Conservation (phyloP, 176 grass and related monocot species). For the Thalia dealbata region DNA sequence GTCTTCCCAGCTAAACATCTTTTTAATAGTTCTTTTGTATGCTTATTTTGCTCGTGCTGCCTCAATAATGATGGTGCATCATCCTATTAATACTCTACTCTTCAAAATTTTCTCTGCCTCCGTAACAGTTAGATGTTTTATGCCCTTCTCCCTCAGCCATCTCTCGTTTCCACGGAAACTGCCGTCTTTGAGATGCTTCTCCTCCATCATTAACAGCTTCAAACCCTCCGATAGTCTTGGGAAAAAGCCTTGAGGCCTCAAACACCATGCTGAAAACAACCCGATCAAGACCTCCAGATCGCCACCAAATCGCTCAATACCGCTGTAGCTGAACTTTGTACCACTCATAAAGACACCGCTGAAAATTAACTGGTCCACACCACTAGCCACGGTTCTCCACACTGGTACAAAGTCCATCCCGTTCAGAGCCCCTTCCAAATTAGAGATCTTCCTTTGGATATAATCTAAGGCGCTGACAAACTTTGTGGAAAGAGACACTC, state of each 20-base stretch:
- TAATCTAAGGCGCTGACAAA: constrained; percentile 57
- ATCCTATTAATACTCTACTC: constrained; percentile 36
- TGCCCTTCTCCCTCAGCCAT: constrained; percentile 40
- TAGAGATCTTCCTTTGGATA: constrained; percentile 62
- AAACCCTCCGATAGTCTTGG: constrained; percentile 44
- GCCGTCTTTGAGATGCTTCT: constrained; percentile 35
- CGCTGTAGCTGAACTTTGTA: constrained; percentile 40
- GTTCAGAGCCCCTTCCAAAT: constrained; percentile 54
- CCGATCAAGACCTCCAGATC: constrained; percentile 54
- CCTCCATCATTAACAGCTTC: constrained; percentile 45
- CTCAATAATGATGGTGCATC: constrained; percentile 16
- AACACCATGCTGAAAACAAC: constrained; percentile 77
- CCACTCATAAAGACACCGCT: constrained; percentile 41
- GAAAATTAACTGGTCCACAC: constrained; percentile 62
- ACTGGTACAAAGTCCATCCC: constrained; percentile 51
- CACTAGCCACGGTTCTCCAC: constrained; percentile 54
- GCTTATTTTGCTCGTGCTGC: constrained; percentile 1
- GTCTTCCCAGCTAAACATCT: not conserved
- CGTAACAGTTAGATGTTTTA: constrained; percentile 43
- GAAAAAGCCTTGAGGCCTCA: constrained; percentile 86
- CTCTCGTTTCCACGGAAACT: constrained; percentile 25
- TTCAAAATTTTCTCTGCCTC: constrained; percentile 62
- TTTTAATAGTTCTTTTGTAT: not conserved
- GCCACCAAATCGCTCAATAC: constrained; percentile 48
- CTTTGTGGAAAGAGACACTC: constrained; percentile 36